Conservation (phyloP, 2,329 filamentous ascomycete species). For the Curvularia lunata region DNA sequence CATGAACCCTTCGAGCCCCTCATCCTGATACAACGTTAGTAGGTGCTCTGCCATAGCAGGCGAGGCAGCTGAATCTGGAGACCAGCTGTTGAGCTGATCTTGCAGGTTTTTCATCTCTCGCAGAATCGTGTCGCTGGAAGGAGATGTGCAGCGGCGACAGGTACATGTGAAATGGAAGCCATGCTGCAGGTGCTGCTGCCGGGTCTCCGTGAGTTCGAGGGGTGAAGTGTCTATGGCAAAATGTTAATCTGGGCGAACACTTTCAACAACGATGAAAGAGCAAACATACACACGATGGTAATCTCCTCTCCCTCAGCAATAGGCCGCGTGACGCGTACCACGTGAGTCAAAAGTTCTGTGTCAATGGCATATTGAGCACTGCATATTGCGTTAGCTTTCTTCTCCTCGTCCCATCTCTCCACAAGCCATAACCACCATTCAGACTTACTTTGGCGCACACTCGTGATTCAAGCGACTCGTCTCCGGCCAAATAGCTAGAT, state of each 20-base stretch:
- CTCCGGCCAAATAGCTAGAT: conserved; percentile 49
- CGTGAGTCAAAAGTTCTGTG: conserved; percentile 46
- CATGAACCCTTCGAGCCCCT: conserved; percentile 50
- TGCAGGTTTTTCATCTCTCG: conserved; percentile 41
- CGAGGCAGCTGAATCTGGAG: conserved; percentile 13
- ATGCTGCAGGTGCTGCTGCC: conserved; percentile 40
- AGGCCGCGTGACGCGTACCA: conserved; percentile 47
- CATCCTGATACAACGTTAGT: conserved; percentile 43
- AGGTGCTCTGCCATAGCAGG: conserved; percentile 42
- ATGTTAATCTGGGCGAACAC: neutral
- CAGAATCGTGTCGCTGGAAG: conserved; percentile 42
- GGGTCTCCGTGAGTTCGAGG: conserved; percentile 36
- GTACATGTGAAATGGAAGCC: conserved; percentile 53
- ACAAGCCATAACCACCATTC: neutral
- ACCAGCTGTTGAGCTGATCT: conserved; percentile 41
- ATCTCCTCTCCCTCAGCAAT: conserved; percentile 50
- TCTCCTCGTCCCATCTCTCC: neutral
- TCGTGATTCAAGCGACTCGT: conserved; percentile 52
- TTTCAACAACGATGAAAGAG: too few relatives aligned
- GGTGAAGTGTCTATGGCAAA: conserved; percentile 41
- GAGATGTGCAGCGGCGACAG: conserved; percentile 46
- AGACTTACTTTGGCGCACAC: conserved; percentile 45
- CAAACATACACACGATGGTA: conserved; percentile 47
- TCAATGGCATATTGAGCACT: conserved; percentile 53
- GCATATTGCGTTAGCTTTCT: neutral